phyloP scores from a whole-genome alignment of 768 basidiomycete genomes.

The Leccinum boreale region DNA sequence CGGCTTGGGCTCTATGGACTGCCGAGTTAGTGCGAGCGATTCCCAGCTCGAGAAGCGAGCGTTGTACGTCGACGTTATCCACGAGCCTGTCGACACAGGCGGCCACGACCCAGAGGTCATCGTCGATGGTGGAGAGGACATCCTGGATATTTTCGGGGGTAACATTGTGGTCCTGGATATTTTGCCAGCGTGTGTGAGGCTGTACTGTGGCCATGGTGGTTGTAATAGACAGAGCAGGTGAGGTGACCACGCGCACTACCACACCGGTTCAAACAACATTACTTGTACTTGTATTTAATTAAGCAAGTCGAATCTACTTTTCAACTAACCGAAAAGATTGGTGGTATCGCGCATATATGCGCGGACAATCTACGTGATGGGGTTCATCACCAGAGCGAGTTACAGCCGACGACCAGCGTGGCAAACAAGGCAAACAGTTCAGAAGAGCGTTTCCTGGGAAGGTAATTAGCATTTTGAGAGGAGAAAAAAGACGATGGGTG shows the following conservation, averaged over 20 bases:
- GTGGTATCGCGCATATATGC: slow-evolving; percentile 1
- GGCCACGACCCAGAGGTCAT: slow-evolving; percentile 78
- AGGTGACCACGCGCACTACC: neutral
- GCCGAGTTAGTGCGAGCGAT: slow-evolving; percentile 54
- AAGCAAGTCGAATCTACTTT: slow-evolving; percentile 30
- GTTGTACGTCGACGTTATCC: slow-evolving; percentile 53
- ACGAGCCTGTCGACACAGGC: slow-evolving; percentile 68
- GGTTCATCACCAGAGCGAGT: slow-evolving; percentile 18
- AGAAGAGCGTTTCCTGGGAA: slow-evolving; percentile 76
- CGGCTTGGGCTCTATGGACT: slow-evolving; percentile 44
- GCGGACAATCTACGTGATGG: slow-evolving; percentile 5
- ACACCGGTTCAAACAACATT: neutral
- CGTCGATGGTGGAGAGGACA: slow-evolving; percentile 47
- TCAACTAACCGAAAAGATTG: slow-evolving; percentile 12
- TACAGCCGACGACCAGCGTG: slow-evolving; percentile 2
- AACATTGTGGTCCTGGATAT: slow-evolving; percentile 55
- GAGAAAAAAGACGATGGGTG: slow-evolving; percentile 12
- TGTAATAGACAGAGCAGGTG: neutral
- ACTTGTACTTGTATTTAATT: slow-evolving; percentile 5
- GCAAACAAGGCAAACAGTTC: slow-evolving; percentile 11
- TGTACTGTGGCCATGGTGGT: slow-evolving; percentile 36
- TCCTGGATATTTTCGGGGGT: slow-evolving; percentile 46
- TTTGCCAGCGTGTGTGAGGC: slow-evolving; percentile 52
- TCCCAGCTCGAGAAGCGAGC: slow-evolving; percentile 58
- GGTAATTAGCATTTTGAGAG: slow-evolving; percentile 11